Conservation (phyloP, 257 asterid genomes). For the Lantana camara region DNA sequence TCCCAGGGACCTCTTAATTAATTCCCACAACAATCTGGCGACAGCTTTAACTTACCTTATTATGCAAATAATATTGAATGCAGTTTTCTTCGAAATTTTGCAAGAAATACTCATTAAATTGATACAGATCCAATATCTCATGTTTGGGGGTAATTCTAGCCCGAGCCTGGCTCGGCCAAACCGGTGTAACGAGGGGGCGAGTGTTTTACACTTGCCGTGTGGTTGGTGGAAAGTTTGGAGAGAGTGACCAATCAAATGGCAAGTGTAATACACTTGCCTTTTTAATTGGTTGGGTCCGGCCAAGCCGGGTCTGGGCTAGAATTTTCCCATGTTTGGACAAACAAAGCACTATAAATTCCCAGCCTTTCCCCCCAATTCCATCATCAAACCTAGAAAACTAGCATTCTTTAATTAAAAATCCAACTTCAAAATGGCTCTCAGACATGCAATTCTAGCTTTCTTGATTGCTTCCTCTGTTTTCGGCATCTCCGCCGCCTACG, state of each 20-base stretch:
- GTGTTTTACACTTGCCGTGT: too few relatives aligned
- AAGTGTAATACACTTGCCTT: too few relatives aligned
- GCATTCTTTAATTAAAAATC: not conserved
- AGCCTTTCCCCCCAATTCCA: not conserved
- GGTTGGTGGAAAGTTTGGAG: too few relatives aligned
- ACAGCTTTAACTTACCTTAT: not conserved
- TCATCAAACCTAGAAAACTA: not conserved
- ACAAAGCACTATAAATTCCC: not conserved
- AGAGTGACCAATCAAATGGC: too few relatives aligned
- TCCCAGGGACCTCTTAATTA: too few relatives aligned
- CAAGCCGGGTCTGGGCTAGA: too few relatives aligned
- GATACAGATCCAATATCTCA: too few relatives aligned
- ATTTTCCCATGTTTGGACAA: not conserved
- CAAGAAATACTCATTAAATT: not conserved
- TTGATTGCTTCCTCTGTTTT: slow-evolving; percentile 7
- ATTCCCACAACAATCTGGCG: slow-evolving; percentile 14
- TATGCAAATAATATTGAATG: not conserved
- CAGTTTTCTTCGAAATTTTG: not conserved
- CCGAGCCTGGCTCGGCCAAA: too few relatives aligned
- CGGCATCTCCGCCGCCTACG: slow-evolving; percentile 11
- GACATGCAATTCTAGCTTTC: slow-evolving; percentile 3
- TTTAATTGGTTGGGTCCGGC: too few relatives aligned
- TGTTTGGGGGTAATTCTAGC: too few relatives aligned
- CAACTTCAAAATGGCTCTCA: slow-evolving; percentile 28
- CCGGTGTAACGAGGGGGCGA: too few relatives aligned